Conservation (phyloP, 352 stramenopile species). For the Globisporangium splendens region DNA sequence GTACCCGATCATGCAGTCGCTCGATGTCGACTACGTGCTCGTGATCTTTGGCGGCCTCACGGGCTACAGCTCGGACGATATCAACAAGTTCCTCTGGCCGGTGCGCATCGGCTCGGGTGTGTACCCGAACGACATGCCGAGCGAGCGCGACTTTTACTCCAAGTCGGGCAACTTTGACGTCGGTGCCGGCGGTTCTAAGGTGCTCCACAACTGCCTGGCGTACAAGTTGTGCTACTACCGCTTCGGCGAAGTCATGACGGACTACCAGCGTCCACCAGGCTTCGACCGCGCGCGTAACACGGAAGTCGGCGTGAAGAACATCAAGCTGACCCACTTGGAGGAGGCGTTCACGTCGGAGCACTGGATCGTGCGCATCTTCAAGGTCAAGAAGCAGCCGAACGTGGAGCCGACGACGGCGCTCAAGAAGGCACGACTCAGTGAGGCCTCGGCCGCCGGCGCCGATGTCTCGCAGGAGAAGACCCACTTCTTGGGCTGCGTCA, state of each 20-base stretch:
- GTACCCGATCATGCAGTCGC: slow-evolving; percentile 85
- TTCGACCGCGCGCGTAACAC: slow-evolving; percentile 87
- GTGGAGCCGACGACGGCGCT: slow-evolving; percentile 71
- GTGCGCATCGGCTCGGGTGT: slow-evolving; percentile 88
- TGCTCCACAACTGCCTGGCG: slow-evolving; percentile 88
- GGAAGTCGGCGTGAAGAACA: slow-evolving; percentile 89
- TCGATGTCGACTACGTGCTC: slow-evolving; percentile 93
- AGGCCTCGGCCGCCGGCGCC: slow-evolving; percentile 38
- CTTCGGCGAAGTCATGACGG: slow-evolving; percentile 87
- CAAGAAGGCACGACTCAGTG: slow-evolving; percentile 56
- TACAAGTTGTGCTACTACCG: slow-evolving; percentile 95
- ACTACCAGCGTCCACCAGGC: slow-evolving; percentile 75
- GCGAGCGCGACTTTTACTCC: slow-evolving; percentile 87
- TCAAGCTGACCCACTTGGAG: slow-evolving; percentile 88
- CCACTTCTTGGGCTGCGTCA: slow-evolving; percentile 82
- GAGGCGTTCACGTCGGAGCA: slow-evolving; percentile 94
- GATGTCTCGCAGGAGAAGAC: slow-evolving; percentile 75
- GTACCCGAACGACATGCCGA: slow-evolving; percentile 82
- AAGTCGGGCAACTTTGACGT: slow-evolving; percentile 81
- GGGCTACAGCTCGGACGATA: slow-evolving; percentile 86
- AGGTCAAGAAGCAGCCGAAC: slow-evolving; percentile 89
- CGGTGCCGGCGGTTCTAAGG: slow-evolving; percentile 73
- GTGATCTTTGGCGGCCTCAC: slow-evolving; percentile 89
- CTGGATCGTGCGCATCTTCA: slow-evolving; percentile 95
- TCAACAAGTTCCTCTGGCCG: slow-evolving; percentile 94